Percentiles rank a stretch among this genome's conserved stretches.
Evolutionary conservation across 805 yeast species (phyloP).

Genomic region (Lipomyces mesembrius): DNA sequence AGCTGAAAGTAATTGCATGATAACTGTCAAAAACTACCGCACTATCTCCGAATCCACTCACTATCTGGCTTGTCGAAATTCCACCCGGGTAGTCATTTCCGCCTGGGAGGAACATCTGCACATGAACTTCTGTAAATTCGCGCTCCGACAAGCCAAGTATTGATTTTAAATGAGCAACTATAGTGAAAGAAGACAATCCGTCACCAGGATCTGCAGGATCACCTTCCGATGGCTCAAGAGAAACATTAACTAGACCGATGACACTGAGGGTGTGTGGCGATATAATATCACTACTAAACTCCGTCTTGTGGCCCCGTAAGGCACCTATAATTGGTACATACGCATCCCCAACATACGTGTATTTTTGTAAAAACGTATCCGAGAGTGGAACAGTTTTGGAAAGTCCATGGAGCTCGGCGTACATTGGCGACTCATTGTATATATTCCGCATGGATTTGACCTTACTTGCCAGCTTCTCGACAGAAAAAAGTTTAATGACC

Average conservation of each 20-base stretch:
- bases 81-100: conserved; percentile 23
- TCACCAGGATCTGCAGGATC: background rate
- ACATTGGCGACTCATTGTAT: conserved; percentile 28
- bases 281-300: conserved; percentile 30
- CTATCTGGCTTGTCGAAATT: conserved; percentile 31
- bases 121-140: conserved; percentile 39
- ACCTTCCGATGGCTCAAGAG: conserved; percentile 23
- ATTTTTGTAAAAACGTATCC: conserved; percentile 9
- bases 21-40: conserved; percentile 29
- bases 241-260: conserved; percentile 31
- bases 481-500: conserved; percentile 33
- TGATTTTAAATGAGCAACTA: conserved; percentile 23
- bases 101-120: conserved; percentile 25
- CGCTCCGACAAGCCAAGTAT: conserved; percentile 38
- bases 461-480: conserved; percentile 25
- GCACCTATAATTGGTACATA: conserved; percentile 21
- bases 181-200: conserved; percentile 12
- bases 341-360: conserved; percentile 33
- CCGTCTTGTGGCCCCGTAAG: conserved; percentile 16
- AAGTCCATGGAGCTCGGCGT: conserved; percentile 14
- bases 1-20: conserved; percentile 23
- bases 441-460: conserved; percentile 29
- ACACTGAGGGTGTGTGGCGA: conserved; percentile 39
- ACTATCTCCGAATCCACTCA: conserved; percentile 33
- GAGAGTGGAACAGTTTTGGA: conserved; percentile 13